A percentile compares a stretch with the other conserved stretches of the same genome.
Conservation (phyloP, 169 alveolate species). For the Miamiensis avidus region DNA sequence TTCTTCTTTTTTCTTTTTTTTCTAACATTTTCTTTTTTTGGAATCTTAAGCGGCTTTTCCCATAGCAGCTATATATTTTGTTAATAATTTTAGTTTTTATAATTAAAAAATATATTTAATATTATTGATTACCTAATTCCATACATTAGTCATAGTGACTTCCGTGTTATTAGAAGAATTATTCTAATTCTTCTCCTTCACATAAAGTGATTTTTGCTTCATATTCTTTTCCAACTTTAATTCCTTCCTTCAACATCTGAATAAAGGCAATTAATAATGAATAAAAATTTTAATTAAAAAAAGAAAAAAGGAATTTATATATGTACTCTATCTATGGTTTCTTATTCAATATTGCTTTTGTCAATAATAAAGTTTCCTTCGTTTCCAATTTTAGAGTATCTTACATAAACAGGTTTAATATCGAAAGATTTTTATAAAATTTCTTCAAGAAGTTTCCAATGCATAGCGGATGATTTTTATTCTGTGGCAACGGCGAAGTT, state of each 20-base stretch:
- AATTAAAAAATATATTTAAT: neutral
- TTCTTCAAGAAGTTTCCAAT: conserved; percentile 38
- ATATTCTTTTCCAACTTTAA: conserved; percentile 31
- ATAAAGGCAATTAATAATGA: too few species aligned
- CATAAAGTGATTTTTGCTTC: conserved; percentile 44
- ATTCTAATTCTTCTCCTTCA: conserved; percentile 62
- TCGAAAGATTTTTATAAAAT: conserved; percentile 35
- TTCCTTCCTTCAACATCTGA: conserved; percentile 15
- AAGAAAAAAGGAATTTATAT: too few species aligned
- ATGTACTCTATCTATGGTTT: conserved; percentile 27
- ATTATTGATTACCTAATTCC: conserved; percentile 25
- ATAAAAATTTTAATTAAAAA: too few species aligned
- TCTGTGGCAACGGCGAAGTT: conserved; percentile 24
- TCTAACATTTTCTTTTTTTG: conserved; percentile 44
- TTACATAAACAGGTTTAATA: conserved; percentile 36
- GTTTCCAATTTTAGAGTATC: conserved; percentile 32
- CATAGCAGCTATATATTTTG: conserved; percentile 33
- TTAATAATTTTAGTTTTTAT: neutral
- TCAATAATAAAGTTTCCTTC: conserved; percentile 49
- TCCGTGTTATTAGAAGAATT: conserved; percentile 82
- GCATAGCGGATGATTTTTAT: conserved; percentile 28
- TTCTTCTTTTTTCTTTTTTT: conserved; percentile 40
- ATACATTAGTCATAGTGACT: conserved; percentile 66
- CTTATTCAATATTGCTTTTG: conserved; percentile 37
- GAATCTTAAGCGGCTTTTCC: conserved; percentile 25